Evolutionary conservation across 257 asterid genomes (phyloP).

Genomic region (Marsdenia floribunda): DNA sequence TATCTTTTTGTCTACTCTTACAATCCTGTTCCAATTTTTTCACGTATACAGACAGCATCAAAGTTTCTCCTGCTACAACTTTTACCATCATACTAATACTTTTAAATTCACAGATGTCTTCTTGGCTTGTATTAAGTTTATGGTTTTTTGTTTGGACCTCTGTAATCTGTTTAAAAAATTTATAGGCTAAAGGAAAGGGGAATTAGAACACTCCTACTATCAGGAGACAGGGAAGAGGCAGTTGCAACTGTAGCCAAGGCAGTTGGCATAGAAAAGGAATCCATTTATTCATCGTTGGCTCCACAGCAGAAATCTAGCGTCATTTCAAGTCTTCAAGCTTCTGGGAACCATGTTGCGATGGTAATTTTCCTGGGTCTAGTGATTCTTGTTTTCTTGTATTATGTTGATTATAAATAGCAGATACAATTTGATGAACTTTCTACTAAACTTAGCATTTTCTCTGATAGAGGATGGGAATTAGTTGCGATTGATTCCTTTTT

Average conservation of each 20-base stretch:
- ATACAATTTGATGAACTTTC: not conserved
- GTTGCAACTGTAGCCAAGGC: constrained; percentile 88
- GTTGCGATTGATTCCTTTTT: not conserved
- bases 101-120: not conserved
- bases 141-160: constrained; percentile 12
- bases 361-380: constrained; percentile 30
- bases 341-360: constrained; percentile 89
- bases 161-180: constrained; percentile 17
- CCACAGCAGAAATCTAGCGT: constrained; percentile 79
- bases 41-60: not conserved
- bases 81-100: not conserved
- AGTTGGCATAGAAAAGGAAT: constrained; percentile 65
- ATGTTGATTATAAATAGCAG: not conserved
- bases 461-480: not conserved
- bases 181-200: constrained; percentile 82
- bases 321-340: constrained; percentile 70
- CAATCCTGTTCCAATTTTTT: too few species aligned
- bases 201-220: constrained; percentile 66
- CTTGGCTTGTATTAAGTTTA: not conserved
- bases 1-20: not conserved
- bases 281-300: constrained; percentile 64
- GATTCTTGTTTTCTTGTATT: not conserved
- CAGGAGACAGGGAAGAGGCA: constrained; percentile 99
- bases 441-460: not conserved
- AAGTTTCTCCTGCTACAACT: not conserved